Evolutionary conservation across 176 grass and related monocot genomes (phyloP), one percentile per base, ranked within the genome.

Genomic region (Neostapfia colusana): DNA sequence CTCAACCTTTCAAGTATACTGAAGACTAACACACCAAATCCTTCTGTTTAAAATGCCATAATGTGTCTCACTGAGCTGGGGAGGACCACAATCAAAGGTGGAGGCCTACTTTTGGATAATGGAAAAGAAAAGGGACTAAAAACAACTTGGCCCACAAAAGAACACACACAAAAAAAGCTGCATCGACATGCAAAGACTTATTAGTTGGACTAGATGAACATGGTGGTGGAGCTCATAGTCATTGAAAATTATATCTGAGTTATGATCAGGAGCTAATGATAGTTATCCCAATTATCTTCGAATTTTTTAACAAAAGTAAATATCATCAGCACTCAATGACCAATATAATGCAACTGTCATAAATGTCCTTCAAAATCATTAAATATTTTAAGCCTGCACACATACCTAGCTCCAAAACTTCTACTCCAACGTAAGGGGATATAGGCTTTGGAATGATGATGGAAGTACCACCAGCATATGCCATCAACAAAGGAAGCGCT

Each of bases 401-500:
- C 63, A 83, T 87, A 99, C 95, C 95, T 78, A 99, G 72, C 69
- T 99, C 91, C 40, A 99, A 79, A 92, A 99, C 87, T 74, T 90
- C 76, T 75, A 88, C 48, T 67, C 91, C 95, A 80, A 99, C 77
- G 88, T 92, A 99, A 25, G 77, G 72, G 54, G 87, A 55, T 74
- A 99, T 79, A 63, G 95, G 95, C 80, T 99, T 99, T 38, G 95
- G 91, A 85, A 99, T 90, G 69, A 82, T 95, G 45, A 99, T 92
- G 60, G 85, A 87, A 84, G 95, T 99, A 64, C 93, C 91, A 79
- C 95, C 95, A 84, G 95, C 95, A 88, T 99, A 99, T n/a, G 95
- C 95, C 87, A 99, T 92, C 83, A 99, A 58, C 77, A 99, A 84
- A 70, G 95, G 95, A 80, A 99, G 91, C 63, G 95, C 68, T 72